Percentiles rank a stretch among this genome's conserved stretches.
Evolutionary conservation across 1,284 basidiomycete species (phyloP).

Genomic region (Ganoderma meredithae): DNA sequence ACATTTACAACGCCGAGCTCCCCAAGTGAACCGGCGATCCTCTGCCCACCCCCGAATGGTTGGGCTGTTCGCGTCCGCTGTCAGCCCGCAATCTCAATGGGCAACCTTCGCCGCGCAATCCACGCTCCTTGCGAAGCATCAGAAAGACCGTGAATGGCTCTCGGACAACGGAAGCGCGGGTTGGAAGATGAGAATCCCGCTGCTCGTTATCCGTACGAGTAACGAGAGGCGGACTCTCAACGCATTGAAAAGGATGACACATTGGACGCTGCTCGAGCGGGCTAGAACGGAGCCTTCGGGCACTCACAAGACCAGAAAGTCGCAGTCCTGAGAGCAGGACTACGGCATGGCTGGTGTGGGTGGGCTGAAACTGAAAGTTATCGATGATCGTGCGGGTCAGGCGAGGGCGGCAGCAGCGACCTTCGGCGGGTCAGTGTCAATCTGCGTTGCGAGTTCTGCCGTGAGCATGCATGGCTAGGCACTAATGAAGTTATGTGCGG

Average conservation of each 20-base stretch:
- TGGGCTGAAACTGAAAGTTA: not conserved
- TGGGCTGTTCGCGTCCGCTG: not conserved
- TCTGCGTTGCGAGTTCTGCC: not conserved
- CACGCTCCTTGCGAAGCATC: not conserved
- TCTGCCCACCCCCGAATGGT: not conserved
- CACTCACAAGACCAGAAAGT: slow-evolving; percentile 1
- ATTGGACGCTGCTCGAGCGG: not conserved
- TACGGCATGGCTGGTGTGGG: not conserved
- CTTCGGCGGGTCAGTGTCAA: not conserved
- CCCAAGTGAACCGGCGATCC: slow-evolving; percentile 1
- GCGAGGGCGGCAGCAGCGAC: not conserved
- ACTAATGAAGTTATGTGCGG: not conserved
- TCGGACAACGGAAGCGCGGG: not conserved
- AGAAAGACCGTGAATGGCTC: not conserved
- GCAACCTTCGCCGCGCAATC: not conserved
- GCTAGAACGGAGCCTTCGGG: not conserved
- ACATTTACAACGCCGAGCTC: not conserved
- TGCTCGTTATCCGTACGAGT: slow-evolving; percentile 1
- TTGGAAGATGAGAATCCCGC: slow-evolving; percentile 4
- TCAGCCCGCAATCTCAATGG: not conserved
- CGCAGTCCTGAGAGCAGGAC: not conserved
- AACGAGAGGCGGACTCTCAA: slow-evolving; percentile 6
- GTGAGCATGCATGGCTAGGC: not conserved
- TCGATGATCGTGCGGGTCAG: slow-evolving; percentile 6
- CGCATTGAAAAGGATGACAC: not conserved